Base-by-base conservation (phyloP, 495 filamentous ascomycete species). In the Hypoxylon subgilvum region DNA sequence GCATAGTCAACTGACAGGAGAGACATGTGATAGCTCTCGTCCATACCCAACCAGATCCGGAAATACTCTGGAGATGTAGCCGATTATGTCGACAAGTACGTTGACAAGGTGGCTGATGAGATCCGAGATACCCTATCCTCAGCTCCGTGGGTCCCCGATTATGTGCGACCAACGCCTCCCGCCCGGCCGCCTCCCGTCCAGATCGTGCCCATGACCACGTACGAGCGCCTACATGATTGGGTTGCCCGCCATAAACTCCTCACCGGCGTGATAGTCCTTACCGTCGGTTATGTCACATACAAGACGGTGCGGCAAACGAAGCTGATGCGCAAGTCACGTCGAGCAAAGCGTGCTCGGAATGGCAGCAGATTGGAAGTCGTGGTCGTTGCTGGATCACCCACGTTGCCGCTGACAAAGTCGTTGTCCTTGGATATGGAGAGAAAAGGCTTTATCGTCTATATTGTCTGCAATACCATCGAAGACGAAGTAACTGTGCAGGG, bases 351-450 rank as follows among this genome's bases (percentile, higher is more conserved):
- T 21, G 88, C 89, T 5, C 78, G 81, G 10, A 96, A 90, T 76
- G 94, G 94, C n/a, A 87, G 89, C 7, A 79, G 92, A 46, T 84
- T 86, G 42, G 94, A 97, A 66, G 92, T 97, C 22, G 87, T 98
- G 38, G 88, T 96, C 12, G 76, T 98, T 54, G 90, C 91, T 25
- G 92, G 94, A 31, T 87, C 88, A 1, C 85, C 90, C 4, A 83
- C 86, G 54, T 84, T 94, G 52, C 89, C 91, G 14, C 78, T 96
- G 63, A 90, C 89, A 1, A 82, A 85, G 55, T 88, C 89, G 12
- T 82, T 98, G 51, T 84, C 90, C 1, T 67, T 89, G 21, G 95
- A 97, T 64, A 68, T 98, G 50, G 94, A 97, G 71, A 82, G 91
- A 43, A 84, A 92, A 43, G 95, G 95, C 10, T 97, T 96, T 67